Conservation (phyloP, 169 alveolate genomes). For the Eimeria falciformis region DNA sequence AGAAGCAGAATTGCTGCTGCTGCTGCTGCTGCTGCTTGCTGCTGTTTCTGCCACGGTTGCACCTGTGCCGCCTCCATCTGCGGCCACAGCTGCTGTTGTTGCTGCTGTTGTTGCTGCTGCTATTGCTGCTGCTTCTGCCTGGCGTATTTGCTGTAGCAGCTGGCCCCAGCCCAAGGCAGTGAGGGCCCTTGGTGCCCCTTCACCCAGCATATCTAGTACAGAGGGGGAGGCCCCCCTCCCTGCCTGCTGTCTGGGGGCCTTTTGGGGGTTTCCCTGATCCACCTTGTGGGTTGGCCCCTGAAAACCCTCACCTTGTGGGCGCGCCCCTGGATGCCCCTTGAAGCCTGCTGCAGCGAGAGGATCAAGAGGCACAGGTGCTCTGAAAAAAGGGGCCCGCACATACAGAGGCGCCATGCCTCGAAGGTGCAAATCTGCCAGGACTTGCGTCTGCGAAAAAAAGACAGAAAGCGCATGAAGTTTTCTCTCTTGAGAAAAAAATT, state of each 20-base stretch:
- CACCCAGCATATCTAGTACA: constrained; percentile 42
- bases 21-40: constrained; percentile 5
- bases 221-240: not conserved
- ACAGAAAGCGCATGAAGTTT: not conserved
- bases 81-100: not conserved
- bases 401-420: constrained; percentile 71
- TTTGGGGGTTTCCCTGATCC: constrained; percentile 1
- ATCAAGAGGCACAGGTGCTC: constrained; percentile 32
- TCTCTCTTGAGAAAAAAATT: too few species aligned
- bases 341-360: constrained; percentile 61
- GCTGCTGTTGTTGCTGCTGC: not conserved
- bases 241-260: not conserved
- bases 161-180: constrained; percentile 60
- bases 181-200: constrained; percentile 38
- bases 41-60: constrained; percentile 31
- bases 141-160: constrained; percentile 55
- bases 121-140: not conserved
- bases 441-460: constrained; percentile 34
- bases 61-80: not conserved
- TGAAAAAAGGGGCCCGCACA: constrained; percentile 48
- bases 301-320: not conserved
- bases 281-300: not conserved
- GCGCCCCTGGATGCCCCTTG: not conserved
- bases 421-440: constrained; percentile 61
- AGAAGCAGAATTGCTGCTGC: not conserved